Evolutionary conservation across 768 basidiomycete genomes (phyloP).

Genomic region (Lepiota subincarnata): DNA sequence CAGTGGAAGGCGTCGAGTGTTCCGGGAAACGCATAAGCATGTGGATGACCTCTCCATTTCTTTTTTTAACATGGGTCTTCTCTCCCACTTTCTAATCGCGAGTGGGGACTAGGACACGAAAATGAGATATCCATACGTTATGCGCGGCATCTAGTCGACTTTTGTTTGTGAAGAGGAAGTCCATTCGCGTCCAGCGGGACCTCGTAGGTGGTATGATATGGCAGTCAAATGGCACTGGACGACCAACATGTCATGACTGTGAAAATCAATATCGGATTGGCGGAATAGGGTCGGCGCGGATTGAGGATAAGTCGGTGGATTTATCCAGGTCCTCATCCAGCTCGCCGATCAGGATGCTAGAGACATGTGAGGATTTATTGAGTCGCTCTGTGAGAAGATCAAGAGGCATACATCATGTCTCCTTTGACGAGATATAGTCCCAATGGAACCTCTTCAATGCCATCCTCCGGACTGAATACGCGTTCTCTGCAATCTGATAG

Average conservation of each 20-base stretch:
- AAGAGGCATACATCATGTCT: conserved; percentile 84
- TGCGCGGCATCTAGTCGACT: too few relatives aligned
- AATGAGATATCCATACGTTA: too few relatives aligned
- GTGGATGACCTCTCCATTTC: not conserved
- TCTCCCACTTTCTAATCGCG: too few relatives aligned
- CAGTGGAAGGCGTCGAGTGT: not conserved
- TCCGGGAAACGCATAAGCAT: not conserved
- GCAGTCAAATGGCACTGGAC: not conserved
- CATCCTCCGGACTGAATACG: conserved; percentile 86
- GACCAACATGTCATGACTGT: not conserved
- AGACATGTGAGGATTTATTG: not conserved
- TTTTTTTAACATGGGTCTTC: too few relatives aligned
- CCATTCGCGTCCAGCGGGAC: too few relatives aligned
- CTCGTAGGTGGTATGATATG: too few relatives aligned
- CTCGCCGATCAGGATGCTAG: conserved; percentile 74
- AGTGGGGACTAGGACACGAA: too few relatives aligned
- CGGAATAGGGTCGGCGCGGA: conserved; percentile 85
- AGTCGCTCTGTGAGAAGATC: not conserved
- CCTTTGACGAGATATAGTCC: conserved; percentile 98
- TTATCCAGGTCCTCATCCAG: conserved; percentile 80
- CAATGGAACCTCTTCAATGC: conserved; percentile 90
- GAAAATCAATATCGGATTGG: conserved; percentile 66
- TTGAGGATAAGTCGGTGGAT: conserved; percentile 65
- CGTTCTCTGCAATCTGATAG: conserved; percentile 92
- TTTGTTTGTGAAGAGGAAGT: too few relatives aligned